phyloP scores from a whole-genome alignment of 495 filamentous ascomycete genomes.

The Beverwykella pulmonaria region DNA sequence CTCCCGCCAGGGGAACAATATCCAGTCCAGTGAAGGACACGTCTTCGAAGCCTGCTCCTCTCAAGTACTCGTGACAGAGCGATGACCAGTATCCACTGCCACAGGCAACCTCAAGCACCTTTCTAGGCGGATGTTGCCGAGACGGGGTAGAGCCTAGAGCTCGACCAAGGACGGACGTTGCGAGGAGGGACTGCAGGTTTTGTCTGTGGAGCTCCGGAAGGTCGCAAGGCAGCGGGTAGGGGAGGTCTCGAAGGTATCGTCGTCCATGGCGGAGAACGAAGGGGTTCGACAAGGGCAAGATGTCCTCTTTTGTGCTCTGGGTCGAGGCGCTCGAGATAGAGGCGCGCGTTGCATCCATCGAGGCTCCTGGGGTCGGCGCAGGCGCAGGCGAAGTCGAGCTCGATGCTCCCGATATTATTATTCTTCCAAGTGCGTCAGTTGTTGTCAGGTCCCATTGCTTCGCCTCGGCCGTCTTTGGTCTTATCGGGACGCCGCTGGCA shows the following conservation, averaged over 20 bases:
- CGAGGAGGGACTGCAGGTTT: constrained; percentile 77
- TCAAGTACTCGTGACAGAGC: constrained; percentile 77
- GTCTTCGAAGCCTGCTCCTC: constrained; percentile 54
- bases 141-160: constrained; percentile 74
- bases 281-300: constrained; percentile 46
- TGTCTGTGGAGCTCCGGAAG: constrained; percentile 86
- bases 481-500: constrained; percentile 29
- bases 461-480: constrained; percentile 33
- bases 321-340: constrained; percentile 40
- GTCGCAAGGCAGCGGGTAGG: constrained; percentile 88
- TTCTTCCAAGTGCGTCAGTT: constrained; percentile 38
- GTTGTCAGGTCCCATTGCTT: constrained; percentile 39
- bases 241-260: constrained; percentile 76
- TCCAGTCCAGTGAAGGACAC: constrained; percentile 81
- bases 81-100: constrained; percentile 89
- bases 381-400: constrained; percentile 23
- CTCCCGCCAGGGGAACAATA: constrained; percentile 73
- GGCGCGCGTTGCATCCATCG: constrained; percentile 37
- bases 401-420: constrained; percentile 35
- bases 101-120: constrained; percentile 85
- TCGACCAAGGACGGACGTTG: constrained; percentile 76
- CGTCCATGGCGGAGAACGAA: constrained; percentile 76
- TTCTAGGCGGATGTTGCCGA: constrained; percentile 66
- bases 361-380: constrained; percentile 13
- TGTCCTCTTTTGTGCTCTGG: constrained; percentile 35